Conservation (phyloP, 75 land plant genomes). For the Azolla pinnata region DNA sequence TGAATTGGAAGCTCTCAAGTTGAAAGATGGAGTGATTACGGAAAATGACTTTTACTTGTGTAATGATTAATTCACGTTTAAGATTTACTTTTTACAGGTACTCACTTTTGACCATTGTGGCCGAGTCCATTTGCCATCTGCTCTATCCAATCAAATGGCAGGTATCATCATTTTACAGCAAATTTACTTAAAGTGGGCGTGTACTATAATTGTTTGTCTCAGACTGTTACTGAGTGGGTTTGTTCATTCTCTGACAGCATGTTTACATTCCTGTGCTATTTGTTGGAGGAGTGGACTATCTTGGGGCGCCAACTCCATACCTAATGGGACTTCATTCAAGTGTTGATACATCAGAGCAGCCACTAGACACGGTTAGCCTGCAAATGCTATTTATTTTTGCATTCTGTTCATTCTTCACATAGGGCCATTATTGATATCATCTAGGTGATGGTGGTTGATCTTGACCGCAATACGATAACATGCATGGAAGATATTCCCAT, state of each 20-base stretch:
- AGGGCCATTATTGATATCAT: conserved; percentile 9
- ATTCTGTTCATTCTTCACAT: too few species aligned
- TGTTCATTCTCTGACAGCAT: conserved; percentile 56
- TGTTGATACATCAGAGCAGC: conserved; percentile 62
- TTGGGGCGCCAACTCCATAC: conserved; percentile 98
- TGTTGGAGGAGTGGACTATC: conserved; percentile 93
- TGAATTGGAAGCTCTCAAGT: too few species aligned
- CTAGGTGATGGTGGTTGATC: conserved; percentile 90
- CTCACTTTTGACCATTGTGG: conserved; percentile 81
- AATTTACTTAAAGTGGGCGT: too few species aligned
- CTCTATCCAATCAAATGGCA: conserved; percentile 97
- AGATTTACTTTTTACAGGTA: conserved; percentile 46
- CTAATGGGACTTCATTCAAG: conserved; percentile 99
- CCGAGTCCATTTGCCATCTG: conserved; percentile 91
- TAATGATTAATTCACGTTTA: background rate
- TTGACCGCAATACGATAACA: conserved; percentile 61
- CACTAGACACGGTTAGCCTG: conserved; percentile 96
- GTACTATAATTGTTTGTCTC: background rate
- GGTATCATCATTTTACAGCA: conserved; percentile 26
- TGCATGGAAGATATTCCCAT: conserved; percentile 65
- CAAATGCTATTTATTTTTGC: too few species aligned
- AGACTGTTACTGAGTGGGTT: background rate
- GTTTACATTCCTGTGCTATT: conserved; percentile 96
- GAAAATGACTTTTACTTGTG: too few species aligned
- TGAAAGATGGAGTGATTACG: too few species aligned